phyloP scores from a whole-genome alignment of 179 eudicot genomes.

The Silene vulgaris region DNA sequence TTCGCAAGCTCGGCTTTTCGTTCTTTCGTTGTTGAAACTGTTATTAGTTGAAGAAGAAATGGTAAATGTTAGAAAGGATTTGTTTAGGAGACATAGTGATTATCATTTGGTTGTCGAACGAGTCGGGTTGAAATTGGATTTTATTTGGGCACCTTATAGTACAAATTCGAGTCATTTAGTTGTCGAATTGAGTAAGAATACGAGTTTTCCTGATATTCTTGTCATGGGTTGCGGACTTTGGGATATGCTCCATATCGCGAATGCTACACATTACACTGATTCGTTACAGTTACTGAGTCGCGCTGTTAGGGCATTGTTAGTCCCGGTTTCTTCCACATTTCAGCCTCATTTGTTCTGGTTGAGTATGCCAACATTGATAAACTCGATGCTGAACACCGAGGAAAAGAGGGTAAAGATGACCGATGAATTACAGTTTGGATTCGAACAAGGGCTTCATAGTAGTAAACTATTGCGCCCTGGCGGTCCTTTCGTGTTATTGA shows the following conservation, averaged over 20 bases:
- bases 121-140: conserved; percentile 75
- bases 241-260: conserved; percentile 75
- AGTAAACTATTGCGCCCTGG: conserved; percentile 59
- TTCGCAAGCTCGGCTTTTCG: conserved; percentile 67
- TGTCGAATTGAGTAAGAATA: conserved; percentile 32
- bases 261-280: conserved; percentile 47
- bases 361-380: conserved; percentile 70
- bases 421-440: conserved; percentile 32
- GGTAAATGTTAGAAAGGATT: conserved; percentile 43
- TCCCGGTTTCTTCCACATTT: conserved; percentile 38
- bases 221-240: conserved; percentile 93
- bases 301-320: conserved; percentile 37
- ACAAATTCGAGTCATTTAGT: conserved; percentile 47
- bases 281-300: conserved; percentile 41
- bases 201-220: conserved; percentile 64
- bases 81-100: conserved; percentile 89
- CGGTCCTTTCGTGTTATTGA: conserved; percentile 66
- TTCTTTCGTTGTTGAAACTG: conserved; percentile 57
- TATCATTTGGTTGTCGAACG: conserved; percentile 55
- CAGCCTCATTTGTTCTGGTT: conserved; percentile 81
- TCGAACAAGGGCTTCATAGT: conserved; percentile 39
- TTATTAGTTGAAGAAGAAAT: conserved; percentile 52
- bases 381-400: conserved; percentile 73
- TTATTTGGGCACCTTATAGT: conserved; percentile 81
- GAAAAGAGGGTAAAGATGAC: conserved; percentile 80